phyloP scores from a whole-genome alignment of 768 basidiomycete genomes.

The Cystofilobasidium macerans region DNA sequence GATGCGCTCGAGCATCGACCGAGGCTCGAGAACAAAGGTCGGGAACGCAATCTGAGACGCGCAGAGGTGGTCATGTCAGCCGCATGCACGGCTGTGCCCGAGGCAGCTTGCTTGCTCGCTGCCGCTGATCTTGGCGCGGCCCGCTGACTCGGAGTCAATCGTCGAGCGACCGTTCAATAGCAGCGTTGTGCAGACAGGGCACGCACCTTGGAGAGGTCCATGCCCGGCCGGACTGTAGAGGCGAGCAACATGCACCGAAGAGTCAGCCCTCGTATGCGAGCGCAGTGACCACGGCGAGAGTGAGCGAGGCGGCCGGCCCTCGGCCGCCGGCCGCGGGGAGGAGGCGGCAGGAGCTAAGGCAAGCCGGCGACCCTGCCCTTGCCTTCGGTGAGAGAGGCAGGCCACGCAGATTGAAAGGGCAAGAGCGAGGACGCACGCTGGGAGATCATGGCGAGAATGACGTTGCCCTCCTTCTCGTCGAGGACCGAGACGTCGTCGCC shows the following conservation, averaged over 20 bases:
- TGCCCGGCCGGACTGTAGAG: slow-evolving; percentile 56
- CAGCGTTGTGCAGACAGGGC: not conserved
- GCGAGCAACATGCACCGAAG: slow-evolving; percentile 7
- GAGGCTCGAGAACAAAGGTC: slow-evolving; percentile 84
- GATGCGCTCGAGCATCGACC: slow-evolving; percentile 94
- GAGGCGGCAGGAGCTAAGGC: not conserved
- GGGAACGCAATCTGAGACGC: slow-evolving; percentile 29
- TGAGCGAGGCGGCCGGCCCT: not conserved
- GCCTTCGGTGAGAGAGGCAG: not conserved
- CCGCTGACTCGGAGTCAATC: no score
- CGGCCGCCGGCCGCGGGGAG: no score
- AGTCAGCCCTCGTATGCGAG: no score
- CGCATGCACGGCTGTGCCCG: no score
- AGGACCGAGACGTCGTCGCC: slow-evolving; percentile 71
- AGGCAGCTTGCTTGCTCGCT: no score
- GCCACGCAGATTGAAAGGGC: not conserved
- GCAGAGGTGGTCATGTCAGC: slow-evolving; percentile 37
- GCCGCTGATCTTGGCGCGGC: no score
- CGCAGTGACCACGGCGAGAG: not conserved
- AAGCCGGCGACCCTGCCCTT: no score
- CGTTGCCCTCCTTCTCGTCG: slow-evolving; percentile 88
- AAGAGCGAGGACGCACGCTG: slow-evolving; percentile 53
- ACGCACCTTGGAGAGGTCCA: slow-evolving; percentile 82
- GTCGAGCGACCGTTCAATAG: slow-evolving; percentile 41
- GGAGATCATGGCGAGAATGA: slow-evolving; percentile 74